phyloP scores from a whole-genome alignment of 768 basidiomycete genomes.

The Xerocomus spinulosus region DNA sequence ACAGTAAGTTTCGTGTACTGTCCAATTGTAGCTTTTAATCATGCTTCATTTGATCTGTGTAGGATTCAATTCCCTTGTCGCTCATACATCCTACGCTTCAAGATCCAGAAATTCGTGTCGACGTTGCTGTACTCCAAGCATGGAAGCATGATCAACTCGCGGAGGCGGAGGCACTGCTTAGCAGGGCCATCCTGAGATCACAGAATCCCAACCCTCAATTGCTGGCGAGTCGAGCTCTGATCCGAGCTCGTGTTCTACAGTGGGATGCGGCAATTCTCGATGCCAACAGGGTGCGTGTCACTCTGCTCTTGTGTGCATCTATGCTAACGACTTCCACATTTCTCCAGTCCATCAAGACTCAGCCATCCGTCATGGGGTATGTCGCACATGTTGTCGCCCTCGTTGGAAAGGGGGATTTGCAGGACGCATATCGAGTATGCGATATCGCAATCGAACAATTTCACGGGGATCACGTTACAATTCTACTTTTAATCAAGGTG shows the following conservation, averaged over 20 bases:
- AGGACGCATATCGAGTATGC: not conserved
- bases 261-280: not conserved
- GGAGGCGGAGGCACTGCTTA: not conserved
- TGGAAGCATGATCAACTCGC: not conserved
- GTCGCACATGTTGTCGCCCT: not conserved
- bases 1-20: not conserved
- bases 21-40: not conserved
- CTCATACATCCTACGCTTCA: not conserved
- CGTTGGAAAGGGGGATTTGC: not conserved
- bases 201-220: not conserved
- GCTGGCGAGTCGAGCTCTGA: not conserved
- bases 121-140: not conserved
- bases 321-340: not conserved
- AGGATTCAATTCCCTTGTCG: not conserved
- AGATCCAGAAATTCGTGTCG: not conserved
- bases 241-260: not conserved
- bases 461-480: not conserved
- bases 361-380: not conserved
- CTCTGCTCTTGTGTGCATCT: not conserved
- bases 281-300: not conserved
- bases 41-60: not conserved
- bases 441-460: conserved; percentile 1
- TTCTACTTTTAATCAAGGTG: conserved; percentile 1
- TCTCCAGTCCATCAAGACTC: not conserved
- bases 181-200: not conserved